These are phyloP conservation scores for Plasmodium cynomolgi DNA, from an alignment of 169 alveolate genomes.

Conservation along the genomic window DNA sequence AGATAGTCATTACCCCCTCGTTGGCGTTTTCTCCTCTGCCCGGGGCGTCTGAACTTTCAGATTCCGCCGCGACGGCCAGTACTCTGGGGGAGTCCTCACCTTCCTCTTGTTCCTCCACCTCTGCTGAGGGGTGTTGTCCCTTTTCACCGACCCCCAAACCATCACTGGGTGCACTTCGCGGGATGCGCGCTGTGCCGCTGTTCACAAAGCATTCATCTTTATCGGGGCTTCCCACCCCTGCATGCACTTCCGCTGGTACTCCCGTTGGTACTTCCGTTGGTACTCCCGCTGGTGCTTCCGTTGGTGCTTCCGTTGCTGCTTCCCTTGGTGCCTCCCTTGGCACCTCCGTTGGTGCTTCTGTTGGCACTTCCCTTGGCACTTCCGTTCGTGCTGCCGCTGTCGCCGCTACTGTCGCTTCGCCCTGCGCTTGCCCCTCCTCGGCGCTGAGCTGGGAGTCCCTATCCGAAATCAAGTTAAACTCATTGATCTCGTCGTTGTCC, in stretches of 20 bases:
- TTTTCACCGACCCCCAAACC: background rate
- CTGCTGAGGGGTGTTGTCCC: background rate
- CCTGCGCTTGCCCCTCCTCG: background rate
- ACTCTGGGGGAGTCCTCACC: background rate
- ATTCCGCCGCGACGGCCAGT: background rate
- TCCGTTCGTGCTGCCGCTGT: background rate
- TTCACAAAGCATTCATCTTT: background rate
- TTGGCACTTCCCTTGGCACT: background rate
- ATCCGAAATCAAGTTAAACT: background rate
- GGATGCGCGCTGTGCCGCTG: background rate
- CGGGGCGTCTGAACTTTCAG: background rate
- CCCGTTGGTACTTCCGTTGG: background rate
- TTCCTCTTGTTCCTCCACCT: background rate
- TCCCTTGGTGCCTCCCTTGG: no score
- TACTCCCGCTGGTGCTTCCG: background rate
- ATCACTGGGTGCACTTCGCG: background rate
- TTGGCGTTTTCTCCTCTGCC: background rate
- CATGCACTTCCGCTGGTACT: background rate
- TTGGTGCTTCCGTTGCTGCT: background rate
- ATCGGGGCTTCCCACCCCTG: background rate
- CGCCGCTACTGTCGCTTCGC: background rate
- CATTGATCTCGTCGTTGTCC: background rate
- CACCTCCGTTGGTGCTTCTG: no score
- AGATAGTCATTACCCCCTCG: background rate
- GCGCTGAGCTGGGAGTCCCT: background rate